Base-by-base conservation (phyloP, 2,329 filamentous ascomycete species). In the Myriosclerotinia scirpicola region DNA sequence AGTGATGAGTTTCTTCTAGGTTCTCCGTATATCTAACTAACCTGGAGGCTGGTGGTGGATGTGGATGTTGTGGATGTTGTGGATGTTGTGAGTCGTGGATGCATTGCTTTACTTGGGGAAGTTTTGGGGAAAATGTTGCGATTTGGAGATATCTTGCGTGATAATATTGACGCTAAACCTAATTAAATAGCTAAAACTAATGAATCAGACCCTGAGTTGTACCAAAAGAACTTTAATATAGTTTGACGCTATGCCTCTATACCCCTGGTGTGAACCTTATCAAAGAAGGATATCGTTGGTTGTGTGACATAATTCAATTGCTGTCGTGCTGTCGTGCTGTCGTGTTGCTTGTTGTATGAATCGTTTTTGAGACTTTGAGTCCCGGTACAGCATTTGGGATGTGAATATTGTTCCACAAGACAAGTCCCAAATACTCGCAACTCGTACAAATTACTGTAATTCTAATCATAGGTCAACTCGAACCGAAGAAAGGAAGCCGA, bases 61-160 rank as follows among this genome's bases (percentile, higher is more conserved):
- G 55, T 34, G 55, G 38, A 20, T 46, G 26, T 30, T 14, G 12
- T 59, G n/a, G 9, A 44, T 17, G 26, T 26, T 11, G 38, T 40
- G 38, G 38, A 40, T 40, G 38, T 34, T 34, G 30, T 34, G 30
- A 6, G 6, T 34, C 26, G 30, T 34, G 26, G 40, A 44, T 44
- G 17, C 14, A 17, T 15, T 44, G 15, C 3, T 44, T 44, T 34
- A 34, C 30, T 34, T 34, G 40, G 26, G 14, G 55, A 17, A 15
- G 40, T 26, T 30, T 30, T 11, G 22, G 26, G 22, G 54, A 48
- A 60, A 48, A 60, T 60, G 56, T 60, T 60, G 56, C 56, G 42
- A 60, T 60, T 38, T 60, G 44, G 56, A 38, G 4, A 5, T 26
- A 50, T 60, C 56, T 60, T 50, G 56, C 56, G 56, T 60, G 56